Conservation (phyloP, 1,284 basidiomycete species). For the Porodaedalea pini region DNA sequence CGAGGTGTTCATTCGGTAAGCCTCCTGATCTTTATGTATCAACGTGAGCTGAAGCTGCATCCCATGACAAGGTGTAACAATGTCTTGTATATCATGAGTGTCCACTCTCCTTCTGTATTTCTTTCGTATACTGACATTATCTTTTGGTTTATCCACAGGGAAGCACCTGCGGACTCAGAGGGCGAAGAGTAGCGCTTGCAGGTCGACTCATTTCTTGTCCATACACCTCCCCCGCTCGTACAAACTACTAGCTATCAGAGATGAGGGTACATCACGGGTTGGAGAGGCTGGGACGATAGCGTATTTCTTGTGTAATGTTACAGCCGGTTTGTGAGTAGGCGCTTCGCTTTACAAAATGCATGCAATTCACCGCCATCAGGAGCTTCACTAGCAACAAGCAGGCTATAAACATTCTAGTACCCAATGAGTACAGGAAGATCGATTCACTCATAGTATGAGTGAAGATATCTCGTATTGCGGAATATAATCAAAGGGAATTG, state of each 20-base stretch:
- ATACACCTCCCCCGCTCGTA: no score
- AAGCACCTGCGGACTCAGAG: slow-evolving; percentile 8
- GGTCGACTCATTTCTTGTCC: no score
- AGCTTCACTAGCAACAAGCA: no score
- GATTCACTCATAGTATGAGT: background rate
- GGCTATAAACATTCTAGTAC: no score
- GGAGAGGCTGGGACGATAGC: no score
- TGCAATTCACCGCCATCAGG: slow-evolving; percentile 4
- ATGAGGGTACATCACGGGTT: no score
- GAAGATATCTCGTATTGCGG: background rate
- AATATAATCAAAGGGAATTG: no score
- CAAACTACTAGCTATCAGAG: no score
- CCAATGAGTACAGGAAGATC: no score
- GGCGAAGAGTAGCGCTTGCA: background rate
- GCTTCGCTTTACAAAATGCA: background rate
- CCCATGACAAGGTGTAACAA: slow-evolving; percentile 69
- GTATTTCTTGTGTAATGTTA: background rate
- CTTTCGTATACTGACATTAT: background rate
- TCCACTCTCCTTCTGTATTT: slow-evolving; percentile 19
- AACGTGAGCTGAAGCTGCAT: slow-evolving; percentile 14
- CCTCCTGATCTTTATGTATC: slow-evolving; percentile 4
- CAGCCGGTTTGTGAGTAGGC: slow-evolving; percentile 5
- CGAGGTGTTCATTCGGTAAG: slow-evolving; percentile 94
- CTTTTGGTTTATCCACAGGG: slow-evolving; percentile 12
- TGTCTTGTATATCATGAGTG: slow-evolving; percentile 89